phyloP scores from a whole-genome alignment of 768 basidiomycete species.

The Suillus tomentosus region DNA sequence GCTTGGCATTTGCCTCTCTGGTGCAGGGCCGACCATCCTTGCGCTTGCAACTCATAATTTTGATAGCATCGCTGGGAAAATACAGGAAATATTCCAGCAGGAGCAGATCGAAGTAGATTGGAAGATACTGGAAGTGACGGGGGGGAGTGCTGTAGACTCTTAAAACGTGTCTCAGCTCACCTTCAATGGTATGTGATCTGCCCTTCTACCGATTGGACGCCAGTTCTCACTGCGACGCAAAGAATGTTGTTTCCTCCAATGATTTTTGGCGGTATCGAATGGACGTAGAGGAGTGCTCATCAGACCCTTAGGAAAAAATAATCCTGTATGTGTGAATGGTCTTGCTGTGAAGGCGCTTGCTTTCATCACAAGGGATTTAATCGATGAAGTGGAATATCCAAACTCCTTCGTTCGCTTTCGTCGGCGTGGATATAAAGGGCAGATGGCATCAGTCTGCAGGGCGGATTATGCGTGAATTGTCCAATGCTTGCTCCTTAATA shows the following conservation, averaged over 20 bases:
- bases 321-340: background rate
- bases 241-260: background rate
- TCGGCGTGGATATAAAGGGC: background rate
- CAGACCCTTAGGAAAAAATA: background rate
- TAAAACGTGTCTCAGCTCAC: constrained; percentile 8
- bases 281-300: background rate
- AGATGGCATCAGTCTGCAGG: background rate
- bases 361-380: background rate
- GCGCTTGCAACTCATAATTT: constrained; percentile 89
- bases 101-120: constrained; percentile 85
- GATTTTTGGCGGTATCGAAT: background rate
- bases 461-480: background rate
- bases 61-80: constrained; percentile 83
- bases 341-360: background rate
- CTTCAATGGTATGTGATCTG: background rate
- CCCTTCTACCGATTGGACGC: background rate
- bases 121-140: constrained; percentile 77
- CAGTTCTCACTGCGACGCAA: background rate
- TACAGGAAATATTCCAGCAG: constrained; percentile 67
- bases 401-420: background rate
- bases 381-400: constrained; percentile 1
- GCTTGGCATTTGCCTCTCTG: constrained; percentile 95
- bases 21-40: constrained; percentile 96
- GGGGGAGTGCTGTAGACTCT: constrained; percentile 38
- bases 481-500: background rate